Evolutionary conservation across 73 alveolate species (phyloP), one percentile per base, ranked within the genome.

Genomic region (Effrenium voratum): DNA sequence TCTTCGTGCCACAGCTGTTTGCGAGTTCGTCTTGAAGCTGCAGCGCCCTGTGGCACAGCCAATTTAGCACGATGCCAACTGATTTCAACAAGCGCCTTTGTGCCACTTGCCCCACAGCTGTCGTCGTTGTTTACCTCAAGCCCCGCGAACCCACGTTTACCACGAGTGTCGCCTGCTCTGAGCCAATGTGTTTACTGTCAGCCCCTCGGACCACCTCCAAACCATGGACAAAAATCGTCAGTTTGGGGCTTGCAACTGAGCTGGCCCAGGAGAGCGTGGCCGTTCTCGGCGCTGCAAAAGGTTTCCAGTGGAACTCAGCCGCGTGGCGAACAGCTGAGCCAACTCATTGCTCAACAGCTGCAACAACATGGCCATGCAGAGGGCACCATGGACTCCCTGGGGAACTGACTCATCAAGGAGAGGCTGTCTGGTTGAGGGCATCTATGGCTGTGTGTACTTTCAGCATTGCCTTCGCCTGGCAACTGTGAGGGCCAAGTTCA

Each of bases 211-310:
- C 26, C 19, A 19, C 19, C 19, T 8, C 63, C 26, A 12, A 52
- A 19, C 63, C 26, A 8, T 8, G 63, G 63, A 12, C 8, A 19
- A 52, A 19, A 52, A 52, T 12, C 8, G 63, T 52, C 63, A n/a
- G 63, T 19, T 12, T 12, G 19, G 26, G 26, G 26, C 19, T 8
- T 52, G 26, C 63, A 52, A 19, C 26, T 8, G 8, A 52, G 13
- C n/a, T 15, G 22, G 40, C 79, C n/a, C 22, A 86, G 94, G 94
- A 59, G 12, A 86, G 94, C 36, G 82, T 86, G 19, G 94, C 83
- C n/a, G 82, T 46, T 26, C 83, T 86, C 26, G 94, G 83, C 0
- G 94, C 47, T n/a, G 77, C 83, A 45, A 70, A 70, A 70, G 94
- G 94, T 46, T 86, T 86, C 30, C 45, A 32, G 5, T 86, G 94